These are phyloP conservation scores for Linum tenue DNA, from an alignment of 345 rosid genomes.

Conservation along the genomic window DNA sequence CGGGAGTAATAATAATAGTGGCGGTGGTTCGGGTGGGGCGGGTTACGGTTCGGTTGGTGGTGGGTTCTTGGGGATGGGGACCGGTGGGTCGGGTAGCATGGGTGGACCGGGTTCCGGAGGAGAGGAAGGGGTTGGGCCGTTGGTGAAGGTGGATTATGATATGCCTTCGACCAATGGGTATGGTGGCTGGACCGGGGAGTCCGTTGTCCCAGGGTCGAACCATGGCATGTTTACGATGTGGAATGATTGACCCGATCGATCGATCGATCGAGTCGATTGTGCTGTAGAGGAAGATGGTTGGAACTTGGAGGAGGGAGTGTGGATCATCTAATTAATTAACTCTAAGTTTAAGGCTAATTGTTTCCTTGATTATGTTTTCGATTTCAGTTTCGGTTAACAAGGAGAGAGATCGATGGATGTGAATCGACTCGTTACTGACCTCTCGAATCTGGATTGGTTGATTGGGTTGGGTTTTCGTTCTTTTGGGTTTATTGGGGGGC, in stretches of 20 bases:
- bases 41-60: constrained; percentile 43
- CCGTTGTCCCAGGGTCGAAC: constrained; percentile 59
- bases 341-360: background rate
- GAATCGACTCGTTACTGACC: background rate
- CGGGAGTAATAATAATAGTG: constrained; percentile 21
- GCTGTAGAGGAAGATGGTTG: background rate
- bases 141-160: constrained; percentile 86
- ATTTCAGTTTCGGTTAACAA: background rate
- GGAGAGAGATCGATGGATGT: background rate
- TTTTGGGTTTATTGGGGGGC: background rate
- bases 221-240: constrained; percentile 78
- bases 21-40: constrained; percentile 35
- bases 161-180: constrained; percentile 48
- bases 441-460: background rate
- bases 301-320: background rate
- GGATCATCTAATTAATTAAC: background rate
- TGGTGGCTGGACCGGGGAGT: constrained; percentile 61
- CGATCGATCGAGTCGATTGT: no score
- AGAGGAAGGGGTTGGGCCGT: constrained; percentile 42
- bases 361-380: no score
- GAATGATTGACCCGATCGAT: constrained; percentile 41
- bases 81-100: constrained; percentile 21
- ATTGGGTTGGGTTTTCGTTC: background rate
- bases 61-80: constrained; percentile 38
- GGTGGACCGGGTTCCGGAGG: constrained; percentile 33